Evolutionary conservation across 129 eudicot species (phyloP), one percentile per base, ranked within the genome.

Genomic region (Pittosporum tobira): DNA sequence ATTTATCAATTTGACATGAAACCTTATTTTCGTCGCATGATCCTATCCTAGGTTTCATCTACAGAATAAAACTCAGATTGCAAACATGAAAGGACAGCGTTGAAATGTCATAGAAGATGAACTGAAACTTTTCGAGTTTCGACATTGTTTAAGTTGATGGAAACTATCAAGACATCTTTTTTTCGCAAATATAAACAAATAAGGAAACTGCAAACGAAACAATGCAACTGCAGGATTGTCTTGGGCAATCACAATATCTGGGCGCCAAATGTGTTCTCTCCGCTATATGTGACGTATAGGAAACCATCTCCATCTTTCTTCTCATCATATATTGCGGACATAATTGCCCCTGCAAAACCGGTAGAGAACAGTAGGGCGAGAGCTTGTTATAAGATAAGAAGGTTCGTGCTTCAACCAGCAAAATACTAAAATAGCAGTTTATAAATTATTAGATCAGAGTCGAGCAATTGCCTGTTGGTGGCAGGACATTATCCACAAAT

Each of bases 301-400:
- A 84, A 84, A 57, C 94, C 94, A 66, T 84, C 94, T 45, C 74
- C 82, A 22, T 84, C 88, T 69, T 80, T 84, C 79, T 84, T 84
- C 54, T 84, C 88, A 31, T 80, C 94, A 5, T 80, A 84, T 63
- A 84, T 77, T 4, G 79, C 73, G n/a, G 88, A 84, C 84, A 84
- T 74, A 21, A 84, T 84, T 22, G 94, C 84, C 63, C 94, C 94
- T 84, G 60, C 59, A 48, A 64, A 43, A 48, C 14, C 5, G 53
- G 45, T 34, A 43, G 18, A 48, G 0, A 25, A 14, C 40, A 63
- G 34, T 21, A 30, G 65, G 2, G 51, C 1, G 8, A 2, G 42
- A 47, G 51, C 31, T 22, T 5, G 51, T 14, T 57, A 47, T 9
- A 5, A 34, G 14, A 48, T 34, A 5, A 46, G 55, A 48, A 44